Evolutionary conservation across 176 grass and related monocot genomes (phyloP).

Genomic region (Aegilops tauschii): DNA sequence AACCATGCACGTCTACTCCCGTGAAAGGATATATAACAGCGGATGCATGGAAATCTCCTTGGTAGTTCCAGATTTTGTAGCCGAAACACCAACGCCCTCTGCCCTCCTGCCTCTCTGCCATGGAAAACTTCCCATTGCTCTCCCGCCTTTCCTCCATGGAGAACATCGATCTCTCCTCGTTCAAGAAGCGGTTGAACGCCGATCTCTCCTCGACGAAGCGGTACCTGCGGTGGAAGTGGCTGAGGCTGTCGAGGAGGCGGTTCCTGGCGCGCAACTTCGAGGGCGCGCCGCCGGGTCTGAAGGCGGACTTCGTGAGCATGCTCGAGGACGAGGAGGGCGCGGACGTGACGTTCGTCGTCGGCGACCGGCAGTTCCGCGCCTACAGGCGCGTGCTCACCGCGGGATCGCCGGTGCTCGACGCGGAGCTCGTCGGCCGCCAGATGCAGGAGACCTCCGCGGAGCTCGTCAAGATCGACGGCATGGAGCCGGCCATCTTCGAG

Average conservation of each 20-base stretch:
- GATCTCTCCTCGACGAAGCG: background rate
- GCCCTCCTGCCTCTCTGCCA: background rate
- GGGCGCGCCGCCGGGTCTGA: background rate
- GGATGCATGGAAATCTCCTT: background rate
- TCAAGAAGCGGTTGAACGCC: background rate
- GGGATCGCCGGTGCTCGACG: background rate
- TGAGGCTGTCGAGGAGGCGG: background rate
- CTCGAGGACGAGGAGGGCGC: background rate
- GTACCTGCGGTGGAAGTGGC: background rate
- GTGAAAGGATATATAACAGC: no score
- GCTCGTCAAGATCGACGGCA: constrained; percentile 6
- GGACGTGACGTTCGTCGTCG: background rate
- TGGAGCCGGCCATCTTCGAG: constrained; percentile 5
- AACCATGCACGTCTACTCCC: background rate
- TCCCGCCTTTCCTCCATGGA: background rate
- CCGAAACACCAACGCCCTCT: background rate
- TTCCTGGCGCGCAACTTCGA: background rate
- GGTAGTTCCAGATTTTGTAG: background rate
- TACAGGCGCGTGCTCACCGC: background rate
- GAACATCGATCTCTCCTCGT: background rate
- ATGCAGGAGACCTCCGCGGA: background rate
- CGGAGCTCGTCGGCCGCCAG: constrained; percentile 8
- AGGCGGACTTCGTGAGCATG: background rate
- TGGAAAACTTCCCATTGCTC: background rate
- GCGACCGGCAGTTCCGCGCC: background rate